Base-by-base conservation (phyloP, 2,329 filamentous ascomycete genomes). In the Zopfia rhizophila region DNA sequence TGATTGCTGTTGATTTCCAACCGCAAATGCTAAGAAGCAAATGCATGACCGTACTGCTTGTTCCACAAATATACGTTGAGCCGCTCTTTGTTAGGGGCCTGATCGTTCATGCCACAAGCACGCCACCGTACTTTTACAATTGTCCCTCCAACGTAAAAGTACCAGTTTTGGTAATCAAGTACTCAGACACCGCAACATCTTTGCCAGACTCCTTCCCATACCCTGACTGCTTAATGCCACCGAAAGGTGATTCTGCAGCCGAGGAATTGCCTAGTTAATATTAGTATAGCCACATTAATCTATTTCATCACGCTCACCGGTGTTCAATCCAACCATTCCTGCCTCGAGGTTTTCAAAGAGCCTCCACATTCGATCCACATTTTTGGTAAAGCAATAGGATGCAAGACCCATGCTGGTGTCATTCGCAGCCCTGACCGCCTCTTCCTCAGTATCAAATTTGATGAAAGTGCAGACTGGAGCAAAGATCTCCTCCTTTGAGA, bases 171-270 rank as follows among this genome's bases (percentile, higher is more conserved):
- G 81, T 83, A 31, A 86, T 80, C 57, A 84, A 48, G 56, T 85
- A 86, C 63, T 86, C 84, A 31, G 79, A 75, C 14, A 86, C 78
- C 3, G 84, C 84, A 36, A 87, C 83, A 52, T 86, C 83, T 68
- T 85, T 87, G 12, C 85, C 85, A 22, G 78, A 82, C 63, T 87
- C 85, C 66, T 88, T 87, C 16, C 85, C 85, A 62, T 87, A 87
- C 0, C 85, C 85, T 5, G 80, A 83, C 61, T 87, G 82, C 72
- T 87, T 87, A 60, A 87, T 85, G 3, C 85, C 85, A 13, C 85
- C 85, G 60, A 88, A 88, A 3, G 85, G 85, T 16, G 81, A 81
- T 62, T 88, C 85, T 0, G 84, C 84, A 2, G 84, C 84, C 1
- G 83, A 86, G n/a, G 78, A 75, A 58, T 86, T 86, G 13, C 82